A percentile compares a stretch with the other conserved stretches of the same genome.
These are phyloP conservation scores for Amauroascus niger DNA, from an alignment of 2,329 filamentous ascomycete genomes.

Conservation along the genomic window DNA sequence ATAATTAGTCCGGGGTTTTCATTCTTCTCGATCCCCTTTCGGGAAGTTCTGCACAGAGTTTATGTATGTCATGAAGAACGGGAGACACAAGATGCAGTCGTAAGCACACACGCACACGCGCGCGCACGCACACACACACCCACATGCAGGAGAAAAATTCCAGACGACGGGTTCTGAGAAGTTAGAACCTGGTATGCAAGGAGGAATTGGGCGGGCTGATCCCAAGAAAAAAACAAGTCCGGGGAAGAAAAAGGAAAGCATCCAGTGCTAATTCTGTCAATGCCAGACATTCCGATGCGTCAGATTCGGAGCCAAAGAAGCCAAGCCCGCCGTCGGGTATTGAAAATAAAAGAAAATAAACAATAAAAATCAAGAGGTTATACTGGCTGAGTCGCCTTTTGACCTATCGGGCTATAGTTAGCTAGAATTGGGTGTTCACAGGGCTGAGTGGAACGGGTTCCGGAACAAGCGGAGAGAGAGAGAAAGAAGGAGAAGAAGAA, in stretches of 20 bases:
- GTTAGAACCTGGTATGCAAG: background rate
- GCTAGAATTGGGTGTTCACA: background rate
- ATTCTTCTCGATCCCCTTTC: background rate
- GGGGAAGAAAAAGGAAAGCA: no score
- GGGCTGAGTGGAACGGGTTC: background rate
- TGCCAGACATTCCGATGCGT: background rate
- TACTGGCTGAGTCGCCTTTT: no score
- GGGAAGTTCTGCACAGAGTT: no score
- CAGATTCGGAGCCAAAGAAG: background rate
- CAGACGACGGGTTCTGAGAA: no score
- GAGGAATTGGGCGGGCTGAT: background rate
- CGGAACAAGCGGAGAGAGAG: constrained; percentile 1
- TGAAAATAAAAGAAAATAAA: background rate
- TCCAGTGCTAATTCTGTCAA: background rate
- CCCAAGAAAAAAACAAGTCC: no score
- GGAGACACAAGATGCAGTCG: background rate
- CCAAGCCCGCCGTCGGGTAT: background rate
- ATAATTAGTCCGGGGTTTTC: constrained; percentile 1
- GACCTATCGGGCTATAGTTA: no score
- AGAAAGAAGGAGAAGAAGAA: background rate
- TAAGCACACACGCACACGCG: background rate
- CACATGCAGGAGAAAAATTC: background rate
- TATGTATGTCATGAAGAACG: background rate
- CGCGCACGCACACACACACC: no score
- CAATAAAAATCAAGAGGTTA: no score